Base-by-base conservation (phyloP, 306 rosid genomes). In the Fragaria iinumae region DNA sequence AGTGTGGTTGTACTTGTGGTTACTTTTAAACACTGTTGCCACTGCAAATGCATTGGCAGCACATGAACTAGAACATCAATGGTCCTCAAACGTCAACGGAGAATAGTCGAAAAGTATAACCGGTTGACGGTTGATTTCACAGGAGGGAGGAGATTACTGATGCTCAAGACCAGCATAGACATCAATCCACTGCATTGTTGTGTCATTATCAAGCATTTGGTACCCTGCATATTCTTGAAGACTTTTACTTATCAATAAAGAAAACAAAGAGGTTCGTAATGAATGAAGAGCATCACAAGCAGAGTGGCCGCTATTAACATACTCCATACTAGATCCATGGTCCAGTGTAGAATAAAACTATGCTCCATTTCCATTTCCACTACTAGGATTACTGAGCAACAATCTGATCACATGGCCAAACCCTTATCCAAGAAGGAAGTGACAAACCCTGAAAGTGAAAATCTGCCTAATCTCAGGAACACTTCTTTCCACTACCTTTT, bases 391-490 rank as follows among this genome's bases (percentile, higher is more conserved):
- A 13, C n/a, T 34, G 63, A 62, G 57, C 50, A 68, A 43, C 57
- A 34, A 13, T 65, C 13, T 12, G 34, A 66, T 74, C 75, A 56
- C 70, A 47, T 50, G 65, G 70, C 69, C 74, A 52, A 34, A 29
- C 47, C 38, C 80, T 76, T 76, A 71, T 71, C 21, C 53, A 38
- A 48, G 79, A 84, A 76, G 70, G 53, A 67, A 74, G 73, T 4
- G 67, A 71, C 73, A 32, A 32, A 44, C 55, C 34, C 72, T 78
- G 29, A 76, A 16, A 76, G 78, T 77, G 65, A 67, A 44, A 8
- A 77, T 70, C 76, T 67, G 32, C 7, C 60, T 67, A 27, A 53
- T 81, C 74, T 44, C 74, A 17, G 52, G 75, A 82, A 72, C 14
- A 47, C 49, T 74, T 17, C 53, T 47, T 71, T 21, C 75, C 78